Evolutionary conservation across 2,329 filamentous ascomycete genomes (phyloP).

Genomic region (Colletotrichum limetticola): DNA sequence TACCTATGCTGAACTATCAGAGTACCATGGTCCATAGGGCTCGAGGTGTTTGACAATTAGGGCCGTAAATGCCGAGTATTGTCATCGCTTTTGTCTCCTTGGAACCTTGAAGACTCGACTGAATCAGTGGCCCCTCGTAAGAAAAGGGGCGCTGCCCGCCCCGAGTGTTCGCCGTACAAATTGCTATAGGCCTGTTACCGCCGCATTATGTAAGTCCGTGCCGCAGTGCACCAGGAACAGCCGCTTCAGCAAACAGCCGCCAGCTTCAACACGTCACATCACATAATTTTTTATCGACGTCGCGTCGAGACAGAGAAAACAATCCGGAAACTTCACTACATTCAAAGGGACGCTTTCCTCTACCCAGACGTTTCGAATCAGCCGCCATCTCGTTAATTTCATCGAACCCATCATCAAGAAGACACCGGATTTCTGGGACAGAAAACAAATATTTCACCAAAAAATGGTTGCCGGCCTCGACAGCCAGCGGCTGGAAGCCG

Average conservation of each 20-base stretch:
- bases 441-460: background rate
- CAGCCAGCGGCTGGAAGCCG: constrained; percentile 57
- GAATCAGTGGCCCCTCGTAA: background rate
- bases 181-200: background rate
- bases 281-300: constrained; percentile 24
- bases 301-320: constrained; percentile 24
- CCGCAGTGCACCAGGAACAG: background rate
- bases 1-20: background rate
- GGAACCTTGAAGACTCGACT: background rate
- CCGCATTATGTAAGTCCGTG: constrained; percentile 24
- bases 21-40: background rate
- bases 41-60: background rate
- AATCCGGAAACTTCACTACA: background rate
- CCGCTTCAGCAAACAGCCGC: background rate
- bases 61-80: background rate
- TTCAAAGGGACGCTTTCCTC: background rate
- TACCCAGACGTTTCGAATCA: background rate
- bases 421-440: background rate
- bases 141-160: background rate
- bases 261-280: constrained; percentile 31
- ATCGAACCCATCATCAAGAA: background rate
- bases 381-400: background rate
- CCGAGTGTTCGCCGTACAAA: too few relatives aligned
- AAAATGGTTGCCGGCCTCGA: constrained; percentile 59
- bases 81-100: background rate